Conservation (phyloP, 805 yeast genomes). For the Saccharomyces paradoxus region DNA sequence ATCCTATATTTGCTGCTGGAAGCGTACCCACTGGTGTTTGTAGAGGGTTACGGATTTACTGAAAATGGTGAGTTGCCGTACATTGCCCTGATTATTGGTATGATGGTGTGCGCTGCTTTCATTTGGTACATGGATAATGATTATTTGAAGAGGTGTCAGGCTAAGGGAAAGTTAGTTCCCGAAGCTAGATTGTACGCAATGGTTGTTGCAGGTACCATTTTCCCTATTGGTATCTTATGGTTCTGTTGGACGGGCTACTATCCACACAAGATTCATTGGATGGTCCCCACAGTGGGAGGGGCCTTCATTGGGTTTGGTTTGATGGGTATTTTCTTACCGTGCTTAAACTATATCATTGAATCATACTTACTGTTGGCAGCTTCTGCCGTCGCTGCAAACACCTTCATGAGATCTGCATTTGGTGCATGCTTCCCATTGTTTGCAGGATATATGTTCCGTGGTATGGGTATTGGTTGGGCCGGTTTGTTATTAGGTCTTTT, state of each 20-base stretch:
- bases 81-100: constrained; percentile 65
- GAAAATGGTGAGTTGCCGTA: constrained; percentile 62
- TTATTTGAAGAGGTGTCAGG: constrained; percentile 40
- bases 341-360: constrained; percentile 66
- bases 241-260: constrained; percentile 82
- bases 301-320: constrained; percentile 60
- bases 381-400: constrained; percentile 68
- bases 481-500: constrained; percentile 62
- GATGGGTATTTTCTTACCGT: constrained; percentile 57
- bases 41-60: constrained; percentile 48
- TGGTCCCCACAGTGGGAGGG: constrained; percentile 66
- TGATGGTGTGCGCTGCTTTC: constrained; percentile 49
- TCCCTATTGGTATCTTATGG: constrained; percentile 80
- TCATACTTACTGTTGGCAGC: constrained; percentile 66
- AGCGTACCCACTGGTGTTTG: constrained; percentile 69
- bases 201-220: constrained; percentile 60
- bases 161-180: constrained; percentile 58
- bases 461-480: constrained; percentile 72
- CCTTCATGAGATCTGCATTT: constrained; percentile 57
- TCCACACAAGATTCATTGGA: constrained; percentile 66
- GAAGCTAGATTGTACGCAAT: constrained; percentile 74
- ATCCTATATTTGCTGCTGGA: constrained; percentile 64
- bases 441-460: constrained; percentile 59
- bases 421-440: constrained; percentile 71
- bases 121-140: constrained; percentile 44